Conservation (phyloP, 345 rosid species). For the Adansonia digitata region DNA sequence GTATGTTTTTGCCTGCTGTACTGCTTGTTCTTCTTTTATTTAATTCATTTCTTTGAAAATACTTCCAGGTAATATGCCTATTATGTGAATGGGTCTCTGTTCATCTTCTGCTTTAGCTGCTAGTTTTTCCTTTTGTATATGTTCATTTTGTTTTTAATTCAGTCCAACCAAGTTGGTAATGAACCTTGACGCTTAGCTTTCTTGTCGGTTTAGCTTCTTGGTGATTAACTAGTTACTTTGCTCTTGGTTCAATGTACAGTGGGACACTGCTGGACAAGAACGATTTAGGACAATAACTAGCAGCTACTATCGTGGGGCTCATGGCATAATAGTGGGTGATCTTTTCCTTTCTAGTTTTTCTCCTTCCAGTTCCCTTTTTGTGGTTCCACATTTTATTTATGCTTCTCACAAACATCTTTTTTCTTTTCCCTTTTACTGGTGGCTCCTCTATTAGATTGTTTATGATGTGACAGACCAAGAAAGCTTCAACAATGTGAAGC, state of each 20-base stretch:
- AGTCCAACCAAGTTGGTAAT: background rate
- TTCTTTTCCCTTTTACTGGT: background rate
- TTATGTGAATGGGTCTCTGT: background rate
- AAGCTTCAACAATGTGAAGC: constrained; percentile 78
- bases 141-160: background rate
- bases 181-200: background rate
- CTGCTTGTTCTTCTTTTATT: background rate
- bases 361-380: background rate
- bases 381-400: background rate
- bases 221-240: constrained; percentile 4
- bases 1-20: constrained; percentile 29
- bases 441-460: constrained; percentile 46
- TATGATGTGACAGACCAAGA: constrained; percentile 79
- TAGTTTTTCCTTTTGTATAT: background rate
- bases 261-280: constrained; percentile 99
- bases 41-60: background rate
- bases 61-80: background rate
- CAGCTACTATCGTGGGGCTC: constrained; percentile 96
- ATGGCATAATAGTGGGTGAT: constrained; percentile 75
- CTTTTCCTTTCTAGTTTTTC: constrained; percentile 3
- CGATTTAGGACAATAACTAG: constrained; percentile 93
- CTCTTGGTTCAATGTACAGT: constrained; percentile 38
- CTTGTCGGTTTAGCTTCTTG: background rate
- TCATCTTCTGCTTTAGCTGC: background rate
- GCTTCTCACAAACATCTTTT: background rate